Evolutionary conservation across 441 rosid species (phyloP).

Genomic region (Pelargonium cotyledonis): DNA sequence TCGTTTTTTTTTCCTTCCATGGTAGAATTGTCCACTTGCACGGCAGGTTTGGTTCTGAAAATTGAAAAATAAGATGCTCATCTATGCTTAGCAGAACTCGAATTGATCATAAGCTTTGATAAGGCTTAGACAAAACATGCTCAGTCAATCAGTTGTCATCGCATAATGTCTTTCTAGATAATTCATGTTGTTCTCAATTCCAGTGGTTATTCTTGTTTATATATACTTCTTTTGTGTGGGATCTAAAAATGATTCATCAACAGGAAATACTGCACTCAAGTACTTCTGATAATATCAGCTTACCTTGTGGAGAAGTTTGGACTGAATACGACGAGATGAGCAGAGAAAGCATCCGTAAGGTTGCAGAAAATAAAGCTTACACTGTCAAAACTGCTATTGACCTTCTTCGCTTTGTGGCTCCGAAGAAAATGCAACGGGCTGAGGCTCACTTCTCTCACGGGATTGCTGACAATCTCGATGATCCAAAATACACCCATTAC

Average conservation of each 20-base stretch:
- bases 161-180: background rate
- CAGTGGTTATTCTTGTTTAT: slow-evolving; percentile 3
- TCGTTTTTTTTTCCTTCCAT: too few species aligned
- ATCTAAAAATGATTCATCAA: slow-evolving; percentile 61
- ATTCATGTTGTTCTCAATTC: background rate
- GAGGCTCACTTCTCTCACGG: slow-evolving; percentile 84
- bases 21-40: too few species aligned
- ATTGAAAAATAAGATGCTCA: background rate
- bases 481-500: slow-evolving; percentile 67
- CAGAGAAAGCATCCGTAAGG: slow-evolving; percentile 67
- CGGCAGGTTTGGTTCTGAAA: too few species aligned
- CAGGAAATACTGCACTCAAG: slow-evolving; percentile 20
- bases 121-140: too few species aligned
- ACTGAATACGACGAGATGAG: slow-evolving; percentile 98
- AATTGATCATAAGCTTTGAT: background rate
- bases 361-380: slow-evolving; percentile 70
- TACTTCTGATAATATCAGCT: slow-evolving; percentile 57
- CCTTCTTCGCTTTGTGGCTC: slow-evolving; percentile 77
- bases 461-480: slow-evolving; percentile 85
- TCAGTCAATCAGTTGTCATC: background rate
- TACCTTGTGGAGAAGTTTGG: slow-evolving; percentile 75
- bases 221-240: slow-evolving; percentile 8
- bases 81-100: background rate
- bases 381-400: slow-evolving; percentile 58
- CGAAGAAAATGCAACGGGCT: slow-evolving; percentile 93